Conservation (phyloP, 2,329 filamentous ascomycete genomes). For the Arthrobotrys conoides region DNA sequence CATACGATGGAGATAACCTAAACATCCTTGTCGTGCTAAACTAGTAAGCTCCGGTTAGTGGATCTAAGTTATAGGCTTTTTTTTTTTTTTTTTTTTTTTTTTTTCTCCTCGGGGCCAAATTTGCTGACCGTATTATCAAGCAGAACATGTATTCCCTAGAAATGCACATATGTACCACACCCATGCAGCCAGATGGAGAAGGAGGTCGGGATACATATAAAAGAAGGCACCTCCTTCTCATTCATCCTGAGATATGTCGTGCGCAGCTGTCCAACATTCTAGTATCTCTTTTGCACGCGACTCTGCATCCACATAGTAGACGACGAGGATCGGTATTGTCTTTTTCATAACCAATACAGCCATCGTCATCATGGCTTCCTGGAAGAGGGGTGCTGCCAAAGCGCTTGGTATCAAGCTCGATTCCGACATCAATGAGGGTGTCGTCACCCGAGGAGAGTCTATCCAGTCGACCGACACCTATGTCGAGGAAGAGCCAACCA, state of each 20-base stretch:
- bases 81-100: constrained; percentile 18
- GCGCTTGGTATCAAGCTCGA: constrained; percentile 61
- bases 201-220: constrained; percentile 32
- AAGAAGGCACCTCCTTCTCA: constrained; percentile 25
- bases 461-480: constrained; percentile 77
- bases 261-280: constrained; percentile 7
- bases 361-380: constrained; percentile 43
- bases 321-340: constrained; percentile 6
- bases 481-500: constrained; percentile 84
- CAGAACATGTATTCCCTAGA: constrained; percentile 1
- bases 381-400: constrained; percentile 51
- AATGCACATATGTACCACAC: neutral
- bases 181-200: constrained; percentile 7
- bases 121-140: constrained; percentile 32
- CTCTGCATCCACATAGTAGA: constrained; percentile 20
- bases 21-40: neutral
- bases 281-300: constrained; percentile 42
- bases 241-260: constrained; percentile 19
- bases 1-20: neutral
- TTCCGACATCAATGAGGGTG: constrained; percentile 29
- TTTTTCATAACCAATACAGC: constrained; percentile 8
- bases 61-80: neutral
- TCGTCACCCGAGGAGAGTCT: constrained; percentile 55
- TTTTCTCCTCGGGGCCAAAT: neutral
- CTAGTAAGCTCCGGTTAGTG: constrained; percentile 6